These are phyloP conservation scores for Cynanchum wilfordii DNA, from an alignment of 257 asterid species.

Conservation along the genomic window DNA sequence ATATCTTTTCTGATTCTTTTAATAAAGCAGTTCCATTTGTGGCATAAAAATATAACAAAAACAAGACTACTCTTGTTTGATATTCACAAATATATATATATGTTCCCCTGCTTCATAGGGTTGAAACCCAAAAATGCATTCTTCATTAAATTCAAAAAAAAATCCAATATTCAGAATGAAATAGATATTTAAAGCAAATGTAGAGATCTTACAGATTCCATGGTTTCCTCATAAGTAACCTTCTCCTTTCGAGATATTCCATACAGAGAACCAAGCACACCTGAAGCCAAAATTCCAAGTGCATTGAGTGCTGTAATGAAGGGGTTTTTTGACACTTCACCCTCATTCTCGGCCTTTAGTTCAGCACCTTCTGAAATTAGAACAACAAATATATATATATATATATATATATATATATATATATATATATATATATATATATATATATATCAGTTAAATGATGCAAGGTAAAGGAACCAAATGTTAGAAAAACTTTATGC, in stretches of 20 bases:
- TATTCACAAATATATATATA: too few species aligned
- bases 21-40: not conserved
- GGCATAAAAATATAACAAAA: not conserved
- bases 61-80: not conserved
- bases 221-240: constrained; percentile 42
- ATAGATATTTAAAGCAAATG: constrained; percentile 3
- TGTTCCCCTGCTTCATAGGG: not conserved
- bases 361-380: constrained; percentile 45
- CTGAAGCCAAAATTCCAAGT: constrained; percentile 56
- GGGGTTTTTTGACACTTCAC: constrained; percentile 33
- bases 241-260: constrained; percentile 49
- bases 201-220: constrained; percentile 68
- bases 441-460: constrained; percentile 13
- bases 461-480: constrained; percentile 12
- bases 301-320: constrained; percentile 52
- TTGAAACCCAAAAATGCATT: not conserved
- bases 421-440: not conserved
- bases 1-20: not conserved
- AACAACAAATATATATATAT: not conserved
- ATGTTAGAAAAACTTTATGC: not conserved
- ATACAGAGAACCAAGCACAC: constrained; percentile 64
- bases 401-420: not conserved
- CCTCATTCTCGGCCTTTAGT: constrained; percentile 29
- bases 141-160: not conserved
- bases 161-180: not conserved